Evolutionary conservation across 768 basidiomycete genomes (phyloP), one percentile per base, ranked within the genome.

Genomic region (Kwoniella botswanensis): DNA sequence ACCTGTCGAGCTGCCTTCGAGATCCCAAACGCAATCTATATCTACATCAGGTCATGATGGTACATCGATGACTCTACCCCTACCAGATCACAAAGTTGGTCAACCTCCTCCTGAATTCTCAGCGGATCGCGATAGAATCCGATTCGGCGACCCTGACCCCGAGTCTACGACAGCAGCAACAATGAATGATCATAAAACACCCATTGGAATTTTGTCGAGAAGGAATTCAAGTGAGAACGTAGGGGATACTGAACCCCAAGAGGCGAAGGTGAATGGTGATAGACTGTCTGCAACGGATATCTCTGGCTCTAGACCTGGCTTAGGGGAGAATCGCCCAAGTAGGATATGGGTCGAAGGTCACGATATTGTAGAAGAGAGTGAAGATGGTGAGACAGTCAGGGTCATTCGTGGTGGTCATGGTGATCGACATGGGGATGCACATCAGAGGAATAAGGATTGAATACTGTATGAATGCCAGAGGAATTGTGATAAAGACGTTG

Each of bases 311-410:
- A 41, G 41, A 7, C 17, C 18, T 21, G 52, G 53, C 21, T 10
- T 11, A 21, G 17, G 21, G 9, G 26, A 15, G 17, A 26, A 46
- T 57, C 53, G 61, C 10, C 42, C 50, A 18, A 52, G 35, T 7
- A 63, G 53, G n/a, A 63, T 62, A 1, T 69, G 68, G 68, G 53
- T 17, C 4, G 68, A 69, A 26, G 68, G 68, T n/a, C 17, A 63
- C 11, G 56, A 69, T 57, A 59, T 57, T 6, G 68, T 69, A 17
- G 54, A 55, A n/a, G 68, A 69, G 62, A 69, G 68, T 55, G 22
- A 26, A 22, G 62, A 69, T 46, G 68, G 68, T 6, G 61, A 63
- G 35, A 18, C 17, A 1, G 60, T 62, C 21, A 63, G 42, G 50
- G 68, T 69, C 15, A 63, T 63, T 44, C 57, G 52, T 54, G 43